These are phyloP conservation scores for Aspergillus piperis DNA, from an alignment of 2,329 filamentous ascomycete genomes.

Conservation along the genomic window DNA sequence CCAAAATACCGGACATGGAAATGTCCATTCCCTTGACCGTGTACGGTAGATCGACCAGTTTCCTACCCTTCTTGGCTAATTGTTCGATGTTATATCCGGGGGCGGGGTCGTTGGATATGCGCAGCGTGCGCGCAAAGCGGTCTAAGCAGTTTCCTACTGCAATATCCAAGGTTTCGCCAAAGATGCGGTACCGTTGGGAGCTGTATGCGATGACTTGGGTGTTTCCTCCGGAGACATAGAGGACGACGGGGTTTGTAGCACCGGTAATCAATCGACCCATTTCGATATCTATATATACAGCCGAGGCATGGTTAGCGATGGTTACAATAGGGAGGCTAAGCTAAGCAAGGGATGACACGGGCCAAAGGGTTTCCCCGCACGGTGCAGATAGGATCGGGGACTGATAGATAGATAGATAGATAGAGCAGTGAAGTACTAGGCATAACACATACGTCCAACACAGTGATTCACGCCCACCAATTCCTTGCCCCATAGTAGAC, in stretches of 20 bases:
- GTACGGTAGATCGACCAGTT: slow-evolving; percentile 86
- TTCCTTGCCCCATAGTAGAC: slow-evolving; percentile 82
- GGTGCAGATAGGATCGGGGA: neutral
- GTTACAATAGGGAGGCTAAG: neutral
- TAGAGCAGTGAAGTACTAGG: no score
- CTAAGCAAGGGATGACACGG: neutral
- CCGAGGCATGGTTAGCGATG: slow-evolving; percentile 6
- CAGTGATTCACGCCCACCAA: slow-evolving; percentile 97
- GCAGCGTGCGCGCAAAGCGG: slow-evolving; percentile 86
- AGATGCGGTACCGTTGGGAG: slow-evolving; percentile 92
- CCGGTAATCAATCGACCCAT: slow-evolving; percentile 95
- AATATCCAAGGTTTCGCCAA: slow-evolving; percentile 95
- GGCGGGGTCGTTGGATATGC: slow-evolving; percentile 92
- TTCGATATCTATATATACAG: slow-evolving; percentile 69
- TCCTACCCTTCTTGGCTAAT: slow-evolving; percentile 71
- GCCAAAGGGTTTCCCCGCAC: neutral
- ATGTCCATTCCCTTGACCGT: slow-evolving; percentile 99
- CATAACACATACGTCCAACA: slow-evolving; percentile 66
- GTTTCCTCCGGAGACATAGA: slow-evolving; percentile 95
- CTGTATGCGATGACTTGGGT: slow-evolving; percentile 98
- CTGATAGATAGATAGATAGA: neutral
- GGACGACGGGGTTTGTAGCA: slow-evolving; percentile 81
- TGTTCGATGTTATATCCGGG: slow-evolving; percentile 99
- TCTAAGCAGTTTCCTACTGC: slow-evolving; percentile 97
- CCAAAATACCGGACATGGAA: slow-evolving; percentile 89